Percentiles rank a stretch among this genome's conserved stretches.
phyloP scores from a whole-genome alignment of 768 basidiomycete genomes.

The Amanita rimosa region DNA sequence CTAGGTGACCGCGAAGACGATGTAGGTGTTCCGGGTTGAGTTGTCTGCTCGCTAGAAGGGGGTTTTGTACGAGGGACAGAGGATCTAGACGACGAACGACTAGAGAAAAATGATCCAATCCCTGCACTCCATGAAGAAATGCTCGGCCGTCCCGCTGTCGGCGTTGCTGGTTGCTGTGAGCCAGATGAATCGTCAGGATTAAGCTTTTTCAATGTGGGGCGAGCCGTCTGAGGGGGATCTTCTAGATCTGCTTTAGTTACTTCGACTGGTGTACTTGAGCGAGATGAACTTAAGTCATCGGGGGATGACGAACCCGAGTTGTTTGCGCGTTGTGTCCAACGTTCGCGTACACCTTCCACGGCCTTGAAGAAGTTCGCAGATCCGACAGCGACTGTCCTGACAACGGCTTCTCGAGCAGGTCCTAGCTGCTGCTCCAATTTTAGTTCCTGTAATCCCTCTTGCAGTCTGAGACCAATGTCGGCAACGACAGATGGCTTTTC shows the following conservation, averaged over 20 bases:
- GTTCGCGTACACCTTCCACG: slow-evolving; percentile 76
- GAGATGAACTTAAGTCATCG: slow-evolving; percentile 17
- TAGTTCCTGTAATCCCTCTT: slow-evolving; percentile 91
- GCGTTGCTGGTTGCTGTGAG: slow-evolving; percentile 1
- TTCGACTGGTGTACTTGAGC: slow-evolving; percentile 26
- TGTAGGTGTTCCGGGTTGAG: background rate
- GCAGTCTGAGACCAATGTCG: slow-evolving; percentile 84
- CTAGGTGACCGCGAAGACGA: background rate
- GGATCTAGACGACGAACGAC: slow-evolving; percentile 1
- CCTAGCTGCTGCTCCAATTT: slow-evolving; percentile 90
- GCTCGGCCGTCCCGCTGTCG: slow-evolving; percentile 9
- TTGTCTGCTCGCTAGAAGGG: background rate
- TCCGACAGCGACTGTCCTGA: slow-evolving; percentile 60
- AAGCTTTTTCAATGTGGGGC: background rate
- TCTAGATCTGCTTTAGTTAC: slow-evolving; percentile 26
- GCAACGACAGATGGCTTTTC: slow-evolving; percentile 83
- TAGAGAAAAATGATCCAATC: slow-evolving; percentile 22
- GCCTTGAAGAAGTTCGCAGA: slow-evolving; percentile 82
- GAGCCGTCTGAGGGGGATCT: slow-evolving; percentile 8
- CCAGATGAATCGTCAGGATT: slow-evolving; percentile 2
- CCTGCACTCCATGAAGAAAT: slow-evolving; percentile 21
- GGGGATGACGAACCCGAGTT: slow-evolving; percentile 12
- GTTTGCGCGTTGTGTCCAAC: slow-evolving; percentile 37
- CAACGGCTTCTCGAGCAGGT: slow-evolving; percentile 83
- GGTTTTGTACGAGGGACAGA: background rate